Base-by-base conservation (phyloP, 2,329 filamentous ascomycete species). In the Botrytis pseudocinerea region DNA sequence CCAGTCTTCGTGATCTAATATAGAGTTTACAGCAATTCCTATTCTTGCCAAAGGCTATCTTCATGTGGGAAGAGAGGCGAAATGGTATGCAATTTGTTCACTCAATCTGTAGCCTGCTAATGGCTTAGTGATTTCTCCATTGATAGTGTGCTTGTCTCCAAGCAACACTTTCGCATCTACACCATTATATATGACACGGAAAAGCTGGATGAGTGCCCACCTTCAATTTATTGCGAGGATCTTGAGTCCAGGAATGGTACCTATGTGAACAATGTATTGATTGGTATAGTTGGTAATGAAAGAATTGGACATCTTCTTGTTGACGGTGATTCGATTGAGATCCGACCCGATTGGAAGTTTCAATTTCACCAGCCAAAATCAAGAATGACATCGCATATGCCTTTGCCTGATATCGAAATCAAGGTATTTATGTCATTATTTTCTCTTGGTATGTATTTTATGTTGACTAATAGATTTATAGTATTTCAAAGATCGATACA, bases 161-260 rank as follows among this genome's bases (percentile, higher is more conserved):
- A 86, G 69, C 82, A 84, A 40, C 87, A 89, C 71, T 86, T 87
- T 75, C 85, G 88, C 76, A 81, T 89, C 46, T 90, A 89, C 77
- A 85, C 85, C 1, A 81, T 89, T 59, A 78, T 85, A 16, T 88
- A 88, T 74, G 86, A 88, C 35, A 78, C 59, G 35, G 64, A 81
- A 28, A 77, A 78, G 32, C 64, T 76, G n/a, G 42, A 72, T 8
- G 32, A 75, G 16, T 73, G 76, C 35, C 78, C 77, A 22, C 81
- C 82, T 7, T 80, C 88, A 71, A 79, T 89, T 59, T 90, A 88
- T 75, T 86, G 88, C 42, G 85, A 87, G 22, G 88, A 90, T 76
- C 84, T 85, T 38, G 84, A 85, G 70, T 89, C 88, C 7, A 81
- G 81, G 25, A 86, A 86, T 71, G 88, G 88, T 3, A 89, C 87